These are phyloP conservation scores for Penicillium mononematosum DNA, from an alignment of 495 filamentous ascomycete genomes.

Conservation along the genomic window DNA sequence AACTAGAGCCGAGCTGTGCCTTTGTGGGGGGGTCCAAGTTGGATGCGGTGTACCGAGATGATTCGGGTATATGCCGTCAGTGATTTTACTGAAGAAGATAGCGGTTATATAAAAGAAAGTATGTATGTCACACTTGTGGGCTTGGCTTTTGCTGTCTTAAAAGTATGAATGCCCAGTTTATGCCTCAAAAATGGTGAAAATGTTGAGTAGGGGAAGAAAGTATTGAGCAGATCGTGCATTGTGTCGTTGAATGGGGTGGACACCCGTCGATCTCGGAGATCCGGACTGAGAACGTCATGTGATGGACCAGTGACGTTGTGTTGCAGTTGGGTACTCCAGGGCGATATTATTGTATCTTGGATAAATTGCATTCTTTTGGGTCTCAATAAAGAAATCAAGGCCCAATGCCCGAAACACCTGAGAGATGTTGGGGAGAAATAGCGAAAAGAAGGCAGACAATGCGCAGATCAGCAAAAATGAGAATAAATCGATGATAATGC, in stretches of 20 bases:
- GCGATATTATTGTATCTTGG: not conserved
- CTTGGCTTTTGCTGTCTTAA: not conserved
- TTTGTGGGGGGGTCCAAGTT: constrained; percentile 20
- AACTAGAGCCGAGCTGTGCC: constrained; percentile 17
- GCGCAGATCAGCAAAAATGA: not conserved
- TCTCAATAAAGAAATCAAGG: not conserved
- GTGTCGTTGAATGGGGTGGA: constrained; percentile 1
- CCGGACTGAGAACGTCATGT: constrained; percentile 16
- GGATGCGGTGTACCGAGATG: constrained; percentile 30
- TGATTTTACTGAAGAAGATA: constrained; percentile 18
- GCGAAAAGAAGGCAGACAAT: not conserved
- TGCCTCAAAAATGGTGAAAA: not conserved
- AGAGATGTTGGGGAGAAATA: not conserved
- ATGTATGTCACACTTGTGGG: constrained; percentile 4
- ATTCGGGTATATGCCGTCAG: constrained; percentile 21
- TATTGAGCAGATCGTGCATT: constrained; percentile 1
- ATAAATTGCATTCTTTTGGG: not conserved
- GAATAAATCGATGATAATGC: not conserved
- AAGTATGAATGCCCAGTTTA: not conserved
- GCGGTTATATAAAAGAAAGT: constrained; percentile 3
- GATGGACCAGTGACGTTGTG: constrained; percentile 13
- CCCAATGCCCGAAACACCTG: not conserved
- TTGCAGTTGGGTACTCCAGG: not conserved
- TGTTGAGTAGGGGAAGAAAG: not conserved
- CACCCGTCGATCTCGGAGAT: constrained; percentile 10